Evolutionary conservation across 2,329 filamentous ascomycete species (phyloP).

Genomic region (Phialocephala subalpina): DNA sequence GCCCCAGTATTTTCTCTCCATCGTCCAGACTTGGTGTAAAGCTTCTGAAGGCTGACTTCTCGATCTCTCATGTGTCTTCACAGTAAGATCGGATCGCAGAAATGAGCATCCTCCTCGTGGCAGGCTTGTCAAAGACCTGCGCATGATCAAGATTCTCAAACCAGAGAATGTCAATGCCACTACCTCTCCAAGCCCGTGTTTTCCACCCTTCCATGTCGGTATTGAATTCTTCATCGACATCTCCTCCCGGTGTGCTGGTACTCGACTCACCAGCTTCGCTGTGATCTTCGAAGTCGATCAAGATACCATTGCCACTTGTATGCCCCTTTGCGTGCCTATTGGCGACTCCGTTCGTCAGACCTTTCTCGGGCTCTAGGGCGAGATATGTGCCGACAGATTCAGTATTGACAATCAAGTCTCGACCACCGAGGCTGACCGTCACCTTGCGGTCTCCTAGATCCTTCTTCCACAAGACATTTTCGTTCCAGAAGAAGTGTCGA

Average conservation of each 20-base stretch:
- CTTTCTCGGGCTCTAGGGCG: conserved; percentile 33
- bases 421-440: conserved; percentile 57
- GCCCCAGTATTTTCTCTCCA: neutral
- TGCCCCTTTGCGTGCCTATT: conserved; percentile 12
- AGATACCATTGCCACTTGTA: conserved; percentile 19
- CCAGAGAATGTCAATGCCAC: conserved; percentile 59
- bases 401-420: conserved; percentile 63
- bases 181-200: conserved; percentile 42
- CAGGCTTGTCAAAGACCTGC: conserved; percentile 55
- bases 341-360: conserved; percentile 14
- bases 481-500: conserved; percentile 67
- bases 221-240: conserved; percentile 34
- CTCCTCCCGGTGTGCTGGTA: conserved; percentile 28
- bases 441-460: conserved; percentile 53
- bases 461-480: conserved; percentile 68
- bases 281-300: conserved; percentile 32
- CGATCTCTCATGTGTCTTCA: conserved; percentile 17
- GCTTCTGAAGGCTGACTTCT: neutral
- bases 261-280: conserved; percentile 9
- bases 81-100: conserved; percentile 43
- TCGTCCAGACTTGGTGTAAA: too few relatives aligned
- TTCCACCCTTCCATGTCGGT: conserved; percentile 41
- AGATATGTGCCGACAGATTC: conserved; percentile 61
- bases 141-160: conserved; percentile 64
- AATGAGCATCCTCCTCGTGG: conserved; percentile 45